Base-by-base conservation (phyloP, 176 grass and related monocot genomes). In the Luzula sylvatica region DNA sequence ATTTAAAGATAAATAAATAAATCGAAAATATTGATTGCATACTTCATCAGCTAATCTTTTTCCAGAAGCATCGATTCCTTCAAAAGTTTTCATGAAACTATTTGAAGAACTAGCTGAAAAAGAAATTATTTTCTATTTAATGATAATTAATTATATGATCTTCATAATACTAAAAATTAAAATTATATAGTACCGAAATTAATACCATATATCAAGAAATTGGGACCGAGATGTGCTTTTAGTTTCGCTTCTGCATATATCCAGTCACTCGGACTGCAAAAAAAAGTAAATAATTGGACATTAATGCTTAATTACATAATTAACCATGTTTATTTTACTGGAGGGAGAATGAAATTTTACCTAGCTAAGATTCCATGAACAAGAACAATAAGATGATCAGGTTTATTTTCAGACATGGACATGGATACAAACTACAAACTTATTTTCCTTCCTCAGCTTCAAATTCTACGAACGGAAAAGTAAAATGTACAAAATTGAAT, bases 11-110 rank as follows among this genome's bases (percentile, higher is more conserved):
- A 35, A 35, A 35, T 35, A 35, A 35, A 35, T 35, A 35, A 35
- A 35, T 35, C 9, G 30, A 35, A 35, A 61, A 4, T 41, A n/a
- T 42, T 45, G 35, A 45, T 55, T 17, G 68, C 69, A 44, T 83
- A 95, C 88, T 83, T 95, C 88, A 55, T 82, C 53, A 47, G 83
- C 88, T 63, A 95, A 78, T 61, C 88, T 81, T 55, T 52, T 95
- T 72, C 88, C 83, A 32, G 88, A 65, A 25, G 56, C 50, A 66
- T 95, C 83, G 40, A 95, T 72, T 50, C 88, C 88, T 17, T 79
- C 75, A 25, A 87, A 84, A 16, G 79, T 87, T 81, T 78, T 95
- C 42, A 68, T 69, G 52, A 74, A 95, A 71, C 40, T 66, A 50
- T 87, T 95, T 18, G 75, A 72, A 17, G 83, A 95, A 87, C 88